These are phyloP conservation scores for Xylariaceae sp. DNA, from an alignment of 2,329 filamentous ascomycete species.

Conservation along the genomic window DNA sequence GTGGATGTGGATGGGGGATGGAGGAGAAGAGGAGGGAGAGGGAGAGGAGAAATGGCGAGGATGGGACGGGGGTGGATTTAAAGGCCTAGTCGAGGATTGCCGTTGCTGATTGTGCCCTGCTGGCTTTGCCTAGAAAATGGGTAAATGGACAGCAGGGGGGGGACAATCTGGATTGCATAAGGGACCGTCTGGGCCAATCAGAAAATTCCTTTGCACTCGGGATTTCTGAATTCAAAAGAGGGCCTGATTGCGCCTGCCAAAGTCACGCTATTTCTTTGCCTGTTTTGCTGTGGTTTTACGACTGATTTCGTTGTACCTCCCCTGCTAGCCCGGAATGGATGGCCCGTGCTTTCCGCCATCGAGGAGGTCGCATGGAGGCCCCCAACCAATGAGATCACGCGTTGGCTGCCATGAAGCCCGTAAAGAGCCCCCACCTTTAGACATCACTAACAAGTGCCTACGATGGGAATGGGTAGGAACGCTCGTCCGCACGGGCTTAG, in stretches of 20 bases:
- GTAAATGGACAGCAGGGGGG: not conserved
- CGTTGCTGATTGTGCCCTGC: slow-evolving; percentile 30
- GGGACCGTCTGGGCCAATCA: slow-evolving; percentile 20
- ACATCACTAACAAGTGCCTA: not conserved
- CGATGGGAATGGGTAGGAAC: too few species aligned
- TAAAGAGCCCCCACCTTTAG: too few species aligned
- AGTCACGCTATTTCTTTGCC: slow-evolving; percentile 20
- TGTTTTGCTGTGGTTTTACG: slow-evolving; percentile 26
- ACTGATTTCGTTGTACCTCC: slow-evolving; percentile 16
- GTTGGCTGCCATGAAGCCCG: not conserved
- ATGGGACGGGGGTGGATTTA: slow-evolving; percentile 13
- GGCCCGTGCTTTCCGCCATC: slow-evolving; percentile 2
- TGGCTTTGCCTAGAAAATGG: slow-evolving; percentile 15
- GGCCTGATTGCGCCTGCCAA: slow-evolving; percentile 21
- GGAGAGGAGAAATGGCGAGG: slow-evolving; percentile 1
- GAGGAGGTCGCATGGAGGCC: not conserved
- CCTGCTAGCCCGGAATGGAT: slow-evolving; percentile 2
- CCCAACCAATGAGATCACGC: not conserved
- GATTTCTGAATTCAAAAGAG: slow-evolving; percentile 19
- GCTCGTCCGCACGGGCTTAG: too few species aligned
- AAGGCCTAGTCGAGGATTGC: slow-evolving; percentile 26
- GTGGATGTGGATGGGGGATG: slow-evolving; percentile 27
- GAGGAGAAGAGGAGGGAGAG: slow-evolving; percentile 18
- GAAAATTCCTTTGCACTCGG: slow-evolving; percentile 20
- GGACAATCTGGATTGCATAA: not conserved